Base-by-base conservation (phyloP, 371 early-diverging fungal genomes). In the Funneliformis caledonium region DNA sequence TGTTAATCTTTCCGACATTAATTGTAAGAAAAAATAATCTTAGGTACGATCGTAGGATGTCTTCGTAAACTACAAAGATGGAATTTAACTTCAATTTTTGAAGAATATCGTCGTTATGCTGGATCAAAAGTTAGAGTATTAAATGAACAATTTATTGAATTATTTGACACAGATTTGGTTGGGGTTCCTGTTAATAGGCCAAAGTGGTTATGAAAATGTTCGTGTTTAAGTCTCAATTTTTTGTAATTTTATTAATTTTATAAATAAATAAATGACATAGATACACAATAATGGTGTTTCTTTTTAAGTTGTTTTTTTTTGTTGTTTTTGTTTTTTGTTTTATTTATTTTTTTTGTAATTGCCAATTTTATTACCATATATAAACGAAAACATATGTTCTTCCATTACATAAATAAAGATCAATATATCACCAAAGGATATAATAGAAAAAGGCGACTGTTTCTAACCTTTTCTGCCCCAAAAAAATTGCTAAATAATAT, bases 51-150 rank as follows among this genome's bases (percentile, higher is more conserved):
- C 81, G 96, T 98, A 11, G 99, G 99, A 19, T 98, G 99, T 82
- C 85, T 98, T 85, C 90, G 99, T 81, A 98, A 98, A 85, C 88
- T 98, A 56, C 99, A 98, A 84, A 88, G 93, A 45, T 98, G 99
- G 99, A 98, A 97, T 84, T 86, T 98, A 83, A 97, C 99, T 14
- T 94, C 96, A 16, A 98, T 98, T 31, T 97, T 98, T 86, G 98
- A 97, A 84, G 99, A 98, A 83, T 98, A 98, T 85, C 89, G 98
- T 52, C 88, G 98, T 64, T 98, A 96, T 85, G 97, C 97, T n/a
- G 98, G 97, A 4, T 94, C 96, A 1, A 98, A 98, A 87, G 97
- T 97, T 47, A 90, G 98, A 50, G 86, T 97, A 26, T 85, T 97
- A 69, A 97, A 97, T 82, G 98, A 98, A 83, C 95, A 95, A 83